Evolutionary conservation across 129 eudicot species (phyloP).

Genomic region (Escallonia herrerae): DNA sequence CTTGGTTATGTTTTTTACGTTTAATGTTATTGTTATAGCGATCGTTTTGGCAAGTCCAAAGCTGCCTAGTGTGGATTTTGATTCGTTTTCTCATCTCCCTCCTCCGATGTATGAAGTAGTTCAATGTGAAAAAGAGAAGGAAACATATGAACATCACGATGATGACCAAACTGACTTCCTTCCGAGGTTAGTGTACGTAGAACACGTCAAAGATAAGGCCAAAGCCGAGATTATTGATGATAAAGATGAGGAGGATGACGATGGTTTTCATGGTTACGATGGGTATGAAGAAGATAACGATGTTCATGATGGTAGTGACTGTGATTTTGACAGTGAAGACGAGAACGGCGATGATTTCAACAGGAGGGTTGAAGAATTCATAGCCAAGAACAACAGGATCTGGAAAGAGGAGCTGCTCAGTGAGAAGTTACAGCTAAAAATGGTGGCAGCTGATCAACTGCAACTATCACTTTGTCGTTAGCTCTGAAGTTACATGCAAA

Average conservation of each 20-base stretch:
- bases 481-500: too few species aligned
- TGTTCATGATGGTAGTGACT: not conserved
- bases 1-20: not conserved
- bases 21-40: not conserved
- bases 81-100: slow-evolving; percentile 1
- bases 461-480: not conserved
- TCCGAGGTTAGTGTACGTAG: slow-evolving; percentile 14
- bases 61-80: not conserved
- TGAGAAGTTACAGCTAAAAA: not conserved
- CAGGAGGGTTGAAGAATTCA: slow-evolving; percentile 11
- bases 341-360: not conserved
- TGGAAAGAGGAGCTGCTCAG: slow-evolving; percentile 9
- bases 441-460: not conserved
- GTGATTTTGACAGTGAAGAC: not conserved
- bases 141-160: not conserved
- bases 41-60: not conserved
- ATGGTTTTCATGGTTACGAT: not conserved
- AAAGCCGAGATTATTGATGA: not conserved
- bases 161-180: not conserved
- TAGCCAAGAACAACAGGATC: slow-evolving; percentile 5
- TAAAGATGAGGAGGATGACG: not conserved
- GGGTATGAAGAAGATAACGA: not conserved
- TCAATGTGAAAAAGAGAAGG: not conserved
- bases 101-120: not conserved
- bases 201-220: not conserved